Evolutionary conservation across 331 rosid species (phyloP).

Genomic region (Erythrophleum ivorense): DNA sequence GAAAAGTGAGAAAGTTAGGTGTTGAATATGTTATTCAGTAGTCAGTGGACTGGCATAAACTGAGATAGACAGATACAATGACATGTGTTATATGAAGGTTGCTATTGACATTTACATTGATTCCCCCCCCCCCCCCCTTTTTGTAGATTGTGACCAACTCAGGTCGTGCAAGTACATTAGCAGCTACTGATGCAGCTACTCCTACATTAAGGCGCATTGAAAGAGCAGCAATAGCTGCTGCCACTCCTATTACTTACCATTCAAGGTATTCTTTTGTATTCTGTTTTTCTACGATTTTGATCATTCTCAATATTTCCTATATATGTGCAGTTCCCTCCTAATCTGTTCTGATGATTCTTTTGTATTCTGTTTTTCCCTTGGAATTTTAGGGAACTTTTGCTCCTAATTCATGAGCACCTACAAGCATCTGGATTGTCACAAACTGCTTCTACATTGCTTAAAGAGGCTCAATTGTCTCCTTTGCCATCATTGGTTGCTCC

Average conservation of each 20-base stretch:
- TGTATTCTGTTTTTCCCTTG: slow-evolving; percentile 22
- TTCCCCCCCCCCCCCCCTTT: not conserved
- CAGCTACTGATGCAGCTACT: slow-evolving; percentile 98
- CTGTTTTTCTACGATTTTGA: slow-evolving; percentile 21
- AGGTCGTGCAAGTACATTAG: slow-evolving; percentile 96
- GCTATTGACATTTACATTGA: slow-evolving; percentile 20
- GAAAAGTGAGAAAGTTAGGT: not conserved
- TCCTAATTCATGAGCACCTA: slow-evolving; percentile 90
- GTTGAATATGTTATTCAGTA: slow-evolving; percentile 14
- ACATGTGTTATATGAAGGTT: not conserved
- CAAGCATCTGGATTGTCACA: slow-evolving; percentile 86
- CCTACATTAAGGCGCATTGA: slow-evolving; percentile 98
- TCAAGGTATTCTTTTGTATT: slow-evolving; percentile 59
- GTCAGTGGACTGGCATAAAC: slow-evolving; percentile 9
- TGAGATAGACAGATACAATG: not conserved
- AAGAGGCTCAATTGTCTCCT: slow-evolving; percentile 93
- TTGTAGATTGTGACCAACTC: slow-evolving; percentile 94
- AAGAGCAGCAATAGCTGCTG: slow-evolving; percentile 99
- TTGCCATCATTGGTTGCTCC: slow-evolving; percentile 80
- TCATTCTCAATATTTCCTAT: not conserved
- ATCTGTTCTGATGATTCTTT: slow-evolving; percentile 34
- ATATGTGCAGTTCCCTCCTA: slow-evolving; percentile 11
- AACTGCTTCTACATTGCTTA: slow-evolving; percentile 74
- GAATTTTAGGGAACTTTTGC: slow-evolving; percentile 84
- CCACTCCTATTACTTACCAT: slow-evolving; percentile 97